phyloP scores from a whole-genome alignment of 1,139 yeast species.

The Yamadazyma dendronema region DNA sequence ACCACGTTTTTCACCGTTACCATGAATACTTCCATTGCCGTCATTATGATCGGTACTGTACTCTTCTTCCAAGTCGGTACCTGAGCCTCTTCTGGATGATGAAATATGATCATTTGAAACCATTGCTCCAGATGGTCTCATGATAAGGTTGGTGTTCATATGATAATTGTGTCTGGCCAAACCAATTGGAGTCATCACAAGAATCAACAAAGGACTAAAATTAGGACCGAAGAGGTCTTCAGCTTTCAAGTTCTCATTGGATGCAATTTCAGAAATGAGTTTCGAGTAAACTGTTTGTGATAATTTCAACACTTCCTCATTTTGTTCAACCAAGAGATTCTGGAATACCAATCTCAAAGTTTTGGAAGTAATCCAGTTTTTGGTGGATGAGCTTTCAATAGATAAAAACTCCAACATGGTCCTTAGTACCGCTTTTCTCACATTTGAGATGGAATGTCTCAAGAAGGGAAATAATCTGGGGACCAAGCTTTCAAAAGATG shows the following conservation, averaged over 20 bases:
- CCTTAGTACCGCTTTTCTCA: slow-evolving; percentile 82
- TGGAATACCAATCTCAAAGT: slow-evolving; percentile 78
- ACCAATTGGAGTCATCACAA: slow-evolving; percentile 93
- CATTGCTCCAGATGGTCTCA: slow-evolving; percentile 76
- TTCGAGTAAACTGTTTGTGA: slow-evolving; percentile 64
- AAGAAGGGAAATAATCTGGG: slow-evolving; percentile 91
- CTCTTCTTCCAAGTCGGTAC: slow-evolving; percentile 18
- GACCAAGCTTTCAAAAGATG: slow-evolving; percentile 67
- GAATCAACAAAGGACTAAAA: slow-evolving; percentile 59
- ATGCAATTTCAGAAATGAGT: slow-evolving; percentile 48
- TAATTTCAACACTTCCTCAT: slow-evolving; percentile 62
- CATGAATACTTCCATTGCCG: slow-evolving; percentile 7
- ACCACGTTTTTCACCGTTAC: slow-evolving; percentile 23
- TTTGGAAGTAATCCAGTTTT: slow-evolving; percentile 76
- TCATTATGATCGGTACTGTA: slow-evolving; percentile 17
- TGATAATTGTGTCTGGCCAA: slow-evolving; percentile 84
- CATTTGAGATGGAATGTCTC: slow-evolving; percentile 91
- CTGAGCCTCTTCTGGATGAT: slow-evolving; percentile 19
- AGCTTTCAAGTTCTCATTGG: slow-evolving; percentile 31
- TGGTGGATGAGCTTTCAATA: slow-evolving; percentile 62
- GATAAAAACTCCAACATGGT: slow-evolving; percentile 77
- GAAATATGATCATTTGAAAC: slow-evolving; percentile 24
- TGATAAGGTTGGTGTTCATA: slow-evolving; percentile 71
- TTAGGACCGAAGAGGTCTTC: slow-evolving; percentile 54
- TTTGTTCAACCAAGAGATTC: slow-evolving; percentile 86